These are phyloP conservation scores for Saccharomycopsis fermentans DNA, from an alignment of 805 yeast species.

Conservation along the genomic window DNA sequence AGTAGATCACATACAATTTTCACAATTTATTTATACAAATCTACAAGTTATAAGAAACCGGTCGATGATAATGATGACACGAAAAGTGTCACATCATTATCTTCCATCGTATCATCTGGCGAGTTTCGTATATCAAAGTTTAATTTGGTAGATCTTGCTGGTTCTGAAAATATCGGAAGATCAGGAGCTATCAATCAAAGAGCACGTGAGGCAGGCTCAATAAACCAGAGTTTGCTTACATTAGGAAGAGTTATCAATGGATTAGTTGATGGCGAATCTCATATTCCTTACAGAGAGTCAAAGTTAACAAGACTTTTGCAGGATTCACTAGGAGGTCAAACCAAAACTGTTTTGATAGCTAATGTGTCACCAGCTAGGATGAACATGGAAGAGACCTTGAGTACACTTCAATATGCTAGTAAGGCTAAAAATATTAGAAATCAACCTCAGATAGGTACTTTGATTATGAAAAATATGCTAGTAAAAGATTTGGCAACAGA, in stretches of 20 bases:
- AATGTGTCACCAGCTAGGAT: constrained; percentile 76
- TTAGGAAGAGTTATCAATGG: constrained; percentile 83
- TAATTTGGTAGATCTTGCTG: constrained; percentile 88
- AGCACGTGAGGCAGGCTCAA: constrained; percentile 90
- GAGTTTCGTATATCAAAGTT: constrained; percentile 51
- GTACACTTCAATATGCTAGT: constrained; percentile 80
- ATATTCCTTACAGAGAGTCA: constrained; percentile 80
- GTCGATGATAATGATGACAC: neutral
- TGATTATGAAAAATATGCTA: constrained; percentile 47
- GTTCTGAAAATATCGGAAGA: constrained; percentile 79
- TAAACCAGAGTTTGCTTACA: constrained; percentile 79
- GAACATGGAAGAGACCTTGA: constrained; percentile 71
- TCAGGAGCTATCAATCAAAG: constrained; percentile 83
- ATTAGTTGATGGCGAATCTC: constrained; percentile 50
- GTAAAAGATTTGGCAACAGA: constrained; percentile 40
- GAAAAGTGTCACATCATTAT: neutral
- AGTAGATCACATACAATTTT: constrained; percentile 74
- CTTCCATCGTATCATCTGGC: neutral
- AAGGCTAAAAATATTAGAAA: constrained; percentile 75
- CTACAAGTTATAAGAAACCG: constrained; percentile 21
- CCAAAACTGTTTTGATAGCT: constrained; percentile 80
- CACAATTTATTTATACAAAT: constrained; percentile 46
- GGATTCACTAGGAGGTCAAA: constrained; percentile 79
- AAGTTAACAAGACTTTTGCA: constrained; percentile 66
- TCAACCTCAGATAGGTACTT: constrained; percentile 56